Conservation (phyloP, 1,284 basidiomycete species). For the Vanrija sp. region DNA sequence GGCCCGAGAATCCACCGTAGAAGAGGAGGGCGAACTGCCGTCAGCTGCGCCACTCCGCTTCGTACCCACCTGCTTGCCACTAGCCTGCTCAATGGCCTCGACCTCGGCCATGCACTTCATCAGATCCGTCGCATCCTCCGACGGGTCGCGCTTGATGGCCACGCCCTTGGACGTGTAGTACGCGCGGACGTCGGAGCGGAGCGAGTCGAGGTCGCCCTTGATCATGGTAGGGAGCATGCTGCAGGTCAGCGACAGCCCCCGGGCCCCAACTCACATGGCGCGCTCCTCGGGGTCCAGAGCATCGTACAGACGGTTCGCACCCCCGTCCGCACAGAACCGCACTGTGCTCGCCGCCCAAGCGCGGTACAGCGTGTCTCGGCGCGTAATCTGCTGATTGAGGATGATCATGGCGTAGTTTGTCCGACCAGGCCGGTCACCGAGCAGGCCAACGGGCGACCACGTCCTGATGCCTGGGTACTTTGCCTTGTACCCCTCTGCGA, state of each 20-base stretch:
- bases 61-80: slow-evolving; percentile 8
- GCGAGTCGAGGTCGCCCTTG: slow-evolving; percentile 89
- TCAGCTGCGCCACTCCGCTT: neutral
- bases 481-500: slow-evolving; percentile 5
- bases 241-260: neutral
- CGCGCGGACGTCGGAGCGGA: slow-evolving; percentile 65
- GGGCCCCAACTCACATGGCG: slow-evolving; percentile 1
- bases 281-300: slow-evolving; percentile 47
- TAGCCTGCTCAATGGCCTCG: slow-evolving; percentile 54
- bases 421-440: slow-evolving; percentile 11
- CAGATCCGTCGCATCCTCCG: slow-evolving; percentile 85
- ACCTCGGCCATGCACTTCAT: slow-evolving; percentile 81
- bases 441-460: slow-evolving; percentile 5
- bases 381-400: slow-evolving; percentile 79
- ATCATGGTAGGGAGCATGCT: slow-evolving; percentile 73
- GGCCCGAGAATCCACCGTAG: slow-evolving; percentile 82
- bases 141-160: slow-evolving; percentile 60
- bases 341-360: slow-evolving; percentile 63
- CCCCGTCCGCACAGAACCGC: slow-evolving; percentile 81
- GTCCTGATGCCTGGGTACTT: slow-evolving; percentile 11
- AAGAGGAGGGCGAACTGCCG: slow-evolving; percentile 66
- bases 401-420: slow-evolving; percentile 63
- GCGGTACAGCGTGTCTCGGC: slow-evolving; percentile 56
- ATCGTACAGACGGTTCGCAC: slow-evolving; percentile 82
- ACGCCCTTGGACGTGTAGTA: slow-evolving; percentile 73